phyloP scores from a whole-genome alignment of 257 asterid species.

The Striga asiatica region DNA sequence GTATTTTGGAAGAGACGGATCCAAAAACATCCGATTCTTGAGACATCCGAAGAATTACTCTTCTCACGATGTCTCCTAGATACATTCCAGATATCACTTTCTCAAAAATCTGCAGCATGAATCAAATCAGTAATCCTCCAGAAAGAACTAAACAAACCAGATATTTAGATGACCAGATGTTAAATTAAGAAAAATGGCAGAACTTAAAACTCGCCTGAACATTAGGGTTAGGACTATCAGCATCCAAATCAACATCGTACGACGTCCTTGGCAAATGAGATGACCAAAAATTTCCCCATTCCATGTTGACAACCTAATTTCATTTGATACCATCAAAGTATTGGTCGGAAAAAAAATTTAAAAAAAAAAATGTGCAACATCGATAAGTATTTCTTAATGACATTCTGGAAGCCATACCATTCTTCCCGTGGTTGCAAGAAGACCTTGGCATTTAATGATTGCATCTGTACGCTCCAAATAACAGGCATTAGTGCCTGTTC shows the following conservation, averaged over 20 bases:
- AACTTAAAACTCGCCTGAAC: conserved; percentile 45
- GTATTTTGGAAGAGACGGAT: conserved; percentile 45
- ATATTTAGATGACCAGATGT: neutral
- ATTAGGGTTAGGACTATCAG: conserved; percentile 68
- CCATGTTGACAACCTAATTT: conserved; percentile 75
- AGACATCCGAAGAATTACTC: conserved; percentile 70
- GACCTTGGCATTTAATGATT: conserved; percentile 80
- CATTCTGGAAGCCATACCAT: conserved; percentile 41
- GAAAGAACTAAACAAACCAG: neutral
- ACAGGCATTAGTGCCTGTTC: conserved; percentile 94
- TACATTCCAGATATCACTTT: conserved; percentile 96
- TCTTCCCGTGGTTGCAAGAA: conserved; percentile 48
- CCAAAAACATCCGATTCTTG: conserved; percentile 60
- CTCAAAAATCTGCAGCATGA: conserved; percentile 60
- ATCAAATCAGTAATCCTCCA: conserved; percentile 13
- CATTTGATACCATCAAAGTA: neutral
- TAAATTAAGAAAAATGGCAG: neutral
- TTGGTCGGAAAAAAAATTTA: neutral
- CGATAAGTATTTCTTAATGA: neutral
- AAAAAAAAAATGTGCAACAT: neutral
- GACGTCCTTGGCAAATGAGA: conserved; percentile 81
- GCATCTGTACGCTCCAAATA: conserved; percentile 84
- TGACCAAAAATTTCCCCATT: conserved; percentile 96
- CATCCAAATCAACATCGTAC: conserved; percentile 68
- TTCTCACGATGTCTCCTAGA: conserved; percentile 78